Evolutionary conservation across 1,284 basidiomycete species (phyloP).

Genomic region (Tetrapyrgos nigripes): DNA sequence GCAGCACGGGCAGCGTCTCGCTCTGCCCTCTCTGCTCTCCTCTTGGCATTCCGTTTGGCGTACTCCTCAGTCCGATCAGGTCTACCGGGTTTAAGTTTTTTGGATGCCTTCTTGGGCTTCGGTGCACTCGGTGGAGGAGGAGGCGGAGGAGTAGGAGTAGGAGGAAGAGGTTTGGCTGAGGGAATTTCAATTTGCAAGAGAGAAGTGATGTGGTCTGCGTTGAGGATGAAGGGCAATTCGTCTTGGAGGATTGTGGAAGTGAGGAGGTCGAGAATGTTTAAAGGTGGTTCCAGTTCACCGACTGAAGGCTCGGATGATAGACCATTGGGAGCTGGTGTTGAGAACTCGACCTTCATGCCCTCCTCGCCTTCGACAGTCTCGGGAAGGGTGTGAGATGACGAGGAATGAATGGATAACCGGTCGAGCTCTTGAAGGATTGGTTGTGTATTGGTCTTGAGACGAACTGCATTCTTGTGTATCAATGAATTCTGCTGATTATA

Average conservation of each 20-base stretch:
- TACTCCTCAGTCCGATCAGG: slow-evolving; percentile 13
- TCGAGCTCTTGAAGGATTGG: slow-evolving; percentile 70
- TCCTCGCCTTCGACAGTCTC: background rate
- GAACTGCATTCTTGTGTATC: slow-evolving; percentile 76
- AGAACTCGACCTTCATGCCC: background rate
- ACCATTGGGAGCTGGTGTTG: background rate
- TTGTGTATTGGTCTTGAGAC: slow-evolving; percentile 67
- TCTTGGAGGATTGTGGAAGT: slow-evolving; percentile 55
- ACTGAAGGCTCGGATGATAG: slow-evolving; percentile 26
- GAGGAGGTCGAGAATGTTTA: slow-evolving; percentile 61
- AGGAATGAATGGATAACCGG: slow-evolving; percentile 26
- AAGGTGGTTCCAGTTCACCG: slow-evolving; percentile 77
- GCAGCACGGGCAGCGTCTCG: slow-evolving; percentile 35
- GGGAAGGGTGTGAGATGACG: background rate
- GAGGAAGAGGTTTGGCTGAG: slow-evolving; percentile 54
- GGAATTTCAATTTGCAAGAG: slow-evolving; percentile 73
- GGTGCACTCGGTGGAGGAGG: slow-evolving; percentile 29
- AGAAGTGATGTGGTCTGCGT: slow-evolving; percentile 65
- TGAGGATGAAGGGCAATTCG: slow-evolving; percentile 57
- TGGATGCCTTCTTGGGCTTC: slow-evolving; percentile 9
- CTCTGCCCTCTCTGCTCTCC: slow-evolving; percentile 22
- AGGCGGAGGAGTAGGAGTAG: slow-evolving; percentile 40
- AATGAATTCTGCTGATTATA: slow-evolving; percentile 86
- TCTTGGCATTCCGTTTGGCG: slow-evolving; percentile 13
- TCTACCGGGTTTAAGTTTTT: too few relatives aligned